Percentiles rank a stretch among this genome's conserved stretches.
Evolutionary conservation across 768 basidiomycete genomes (phyloP).

Genomic region (Lactarius pseudohatsudake): DNA sequence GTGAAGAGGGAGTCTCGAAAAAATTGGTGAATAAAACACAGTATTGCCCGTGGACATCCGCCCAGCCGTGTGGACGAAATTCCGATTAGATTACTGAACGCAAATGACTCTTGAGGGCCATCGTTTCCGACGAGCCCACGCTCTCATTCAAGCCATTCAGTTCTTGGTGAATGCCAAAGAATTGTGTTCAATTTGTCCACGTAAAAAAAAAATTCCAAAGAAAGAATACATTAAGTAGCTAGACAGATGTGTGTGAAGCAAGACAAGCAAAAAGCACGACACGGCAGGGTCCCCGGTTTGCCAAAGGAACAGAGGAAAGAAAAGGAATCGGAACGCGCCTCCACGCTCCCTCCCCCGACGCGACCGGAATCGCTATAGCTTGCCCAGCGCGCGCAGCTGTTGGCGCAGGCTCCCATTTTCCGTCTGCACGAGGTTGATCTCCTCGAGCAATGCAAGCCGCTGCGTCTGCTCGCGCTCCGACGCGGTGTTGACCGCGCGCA

Average conservation of each 20-base stretch:
- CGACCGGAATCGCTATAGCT: slow-evolving; percentile 38
- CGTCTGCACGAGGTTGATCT: slow-evolving; percentile 79
- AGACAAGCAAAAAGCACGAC: neutral
- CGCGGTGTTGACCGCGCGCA: slow-evolving; percentile 51
- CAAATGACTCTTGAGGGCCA: no score
- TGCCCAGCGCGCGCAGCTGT: slow-evolving; percentile 60
- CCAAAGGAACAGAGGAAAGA: neutral
- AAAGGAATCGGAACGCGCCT: neutral
- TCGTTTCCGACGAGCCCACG: no score
- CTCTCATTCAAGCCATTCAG: no score
- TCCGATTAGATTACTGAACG: no score
- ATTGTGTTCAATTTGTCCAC: neutral
- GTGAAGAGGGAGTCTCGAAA: no score
- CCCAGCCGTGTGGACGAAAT: no score
- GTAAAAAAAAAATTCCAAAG: neutral
- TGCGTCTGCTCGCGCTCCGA: slow-evolving; percentile 74
- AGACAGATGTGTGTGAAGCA: neutral
- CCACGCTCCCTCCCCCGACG: neutral
- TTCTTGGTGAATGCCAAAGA: neutral
- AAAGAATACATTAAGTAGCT: neutral
- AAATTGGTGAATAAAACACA: no score
- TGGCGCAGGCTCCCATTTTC: slow-evolving; percentile 71
- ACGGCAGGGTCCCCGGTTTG: neutral
- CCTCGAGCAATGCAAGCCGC: slow-evolving; percentile 81
- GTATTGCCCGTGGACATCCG: no score